These are phyloP conservation scores for Colletotrichum sp. DNA, from an alignment of 2,329 filamentous ascomycete genomes.

Conservation along the genomic window DNA sequence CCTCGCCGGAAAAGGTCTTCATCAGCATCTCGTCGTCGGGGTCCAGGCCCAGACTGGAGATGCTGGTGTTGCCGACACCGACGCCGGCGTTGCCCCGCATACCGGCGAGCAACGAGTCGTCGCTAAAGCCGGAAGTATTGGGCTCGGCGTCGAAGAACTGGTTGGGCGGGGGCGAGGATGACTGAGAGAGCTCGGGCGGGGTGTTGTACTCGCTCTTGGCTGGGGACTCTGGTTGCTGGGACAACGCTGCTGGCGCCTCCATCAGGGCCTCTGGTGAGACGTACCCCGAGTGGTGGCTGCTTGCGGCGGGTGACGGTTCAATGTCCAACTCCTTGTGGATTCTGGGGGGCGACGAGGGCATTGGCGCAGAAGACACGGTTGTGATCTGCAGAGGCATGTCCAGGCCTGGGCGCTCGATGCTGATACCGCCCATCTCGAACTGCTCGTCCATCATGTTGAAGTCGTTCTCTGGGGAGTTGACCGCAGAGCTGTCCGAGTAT, in stretches of 20 bases:
- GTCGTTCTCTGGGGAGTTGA: slow-evolving; percentile 57
- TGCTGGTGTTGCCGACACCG: slow-evolving; percentile 8
- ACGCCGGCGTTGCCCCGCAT: slow-evolving; percentile 22
- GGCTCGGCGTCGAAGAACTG: slow-evolving; percentile 54
- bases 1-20: slow-evolving; percentile 48
- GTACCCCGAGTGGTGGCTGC: slow-evolving; percentile 45
- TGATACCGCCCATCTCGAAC: slow-evolving; percentile 49
- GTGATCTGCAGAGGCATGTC: slow-evolving; percentile 30
- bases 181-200: slow-evolving; percentile 65
- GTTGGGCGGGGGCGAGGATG: slow-evolving; percentile 59
- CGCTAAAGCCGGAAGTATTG: slow-evolving; percentile 33
- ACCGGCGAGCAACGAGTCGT: slow-evolving; percentile 31
- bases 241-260: slow-evolving; percentile 31
- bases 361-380: slow-evolving; percentile 51
- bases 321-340: slow-evolving; percentile 38
- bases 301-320: slow-evolving; percentile 45
- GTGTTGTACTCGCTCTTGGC: slow-evolving; percentile 63
- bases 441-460: slow-evolving; percentile 43
- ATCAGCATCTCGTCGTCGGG: slow-evolving; percentile 52
- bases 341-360: slow-evolving; percentile 35
- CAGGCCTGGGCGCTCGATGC: slow-evolving; percentile 13
- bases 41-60: slow-evolving; percentile 33
- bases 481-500: slow-evolving; percentile 62
- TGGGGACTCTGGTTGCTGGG: slow-evolving; percentile 49
- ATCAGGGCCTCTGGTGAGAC: slow-evolving; percentile 53